Base-by-base conservation (phyloP, 768 basidiomycete species). In the Xerocomellus dryophilus region DNA sequence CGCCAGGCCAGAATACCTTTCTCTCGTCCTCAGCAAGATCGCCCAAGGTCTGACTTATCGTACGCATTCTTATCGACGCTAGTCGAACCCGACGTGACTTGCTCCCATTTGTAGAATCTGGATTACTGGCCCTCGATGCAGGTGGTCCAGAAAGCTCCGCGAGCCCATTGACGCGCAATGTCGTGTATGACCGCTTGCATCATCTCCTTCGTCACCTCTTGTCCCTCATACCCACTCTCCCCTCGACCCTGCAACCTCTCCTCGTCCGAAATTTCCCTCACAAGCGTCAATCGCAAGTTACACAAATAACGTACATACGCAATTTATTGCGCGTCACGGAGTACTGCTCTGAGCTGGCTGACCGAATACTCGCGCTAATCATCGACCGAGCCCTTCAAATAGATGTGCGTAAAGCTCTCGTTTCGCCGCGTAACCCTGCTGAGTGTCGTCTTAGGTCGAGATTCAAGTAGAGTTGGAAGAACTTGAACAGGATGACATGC, bases 401-500 rank as follows among this genome's bases (percentile, higher is more conserved):
- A 53, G 97, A 99, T 70, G 96, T 95, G 64, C 52, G 91, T 78
- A 11, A 23, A 2, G 4, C 46, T 11, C 56, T 23, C 10, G 1
- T 18, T 7, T 48, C 2, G 42, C 31, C 15, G 47, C 18, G 25
- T 48, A 5, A 12, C 47, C 15, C 18, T 38, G 18, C 54, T 58
- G n/a, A 51, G 5, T 39, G 9, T 25, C 12, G 5, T 34, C 44
- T 2, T 57, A 95, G 93, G 92, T 97, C 25, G 96, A 99, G 72
- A 94, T 99, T 31, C 95, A 97, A 66, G 88, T 93, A n/a, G 93
- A 95, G 63, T 66, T 93, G 4, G 95, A 98, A 66, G 93, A 97
- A 60, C 74, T 95, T 5, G 94, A 96, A 62, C 88, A 88, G 4
- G 76, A 79, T 14, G 81, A 79, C 17, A 57, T 63, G 4, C 53